A percentile compares a stretch with the other conserved stretches of the same genome.
These are phyloP conservation scores for Trametes meyenii DNA, from an alignment of 768 basidiomycete species.

Conservation along the genomic window DNA sequence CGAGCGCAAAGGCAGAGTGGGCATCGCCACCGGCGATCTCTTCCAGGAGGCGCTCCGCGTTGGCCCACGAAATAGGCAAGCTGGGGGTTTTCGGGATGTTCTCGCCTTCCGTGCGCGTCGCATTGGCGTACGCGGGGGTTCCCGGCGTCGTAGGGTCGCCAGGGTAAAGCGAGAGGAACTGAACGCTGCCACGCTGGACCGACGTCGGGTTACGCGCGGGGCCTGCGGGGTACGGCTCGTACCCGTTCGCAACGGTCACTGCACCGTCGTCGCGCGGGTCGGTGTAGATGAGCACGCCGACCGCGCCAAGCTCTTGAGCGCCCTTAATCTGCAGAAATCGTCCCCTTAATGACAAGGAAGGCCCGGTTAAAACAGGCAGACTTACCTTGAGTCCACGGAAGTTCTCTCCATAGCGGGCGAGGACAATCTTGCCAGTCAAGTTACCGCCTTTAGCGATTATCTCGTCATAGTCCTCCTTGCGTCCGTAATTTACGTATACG, in stretches of 20 bases:
- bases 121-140: conserved; percentile 81
- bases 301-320: conserved; percentile 82
- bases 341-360: neutral
- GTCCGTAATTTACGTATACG: conserved; percentile 82
- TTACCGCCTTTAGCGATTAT: conserved; percentile 68
- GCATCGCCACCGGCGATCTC: conserved; percentile 47
- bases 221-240: conserved; percentile 76
- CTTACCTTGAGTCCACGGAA: conserved; percentile 88
- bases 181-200: conserved; percentile 88
- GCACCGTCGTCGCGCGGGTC: conserved; percentile 87
- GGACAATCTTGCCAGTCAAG: conserved; percentile 75
- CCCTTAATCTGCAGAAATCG: conserved; percentile 59
- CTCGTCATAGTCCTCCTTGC: conserved; percentile 70
- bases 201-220: conserved; percentile 86
- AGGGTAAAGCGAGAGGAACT: conserved; percentile 59
- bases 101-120: conserved; percentile 59
- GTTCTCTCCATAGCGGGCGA: conserved; percentile 75
- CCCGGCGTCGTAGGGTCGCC: conserved; percentile 88
- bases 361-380: neutral
- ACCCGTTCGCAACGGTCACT: conserved; percentile 77
- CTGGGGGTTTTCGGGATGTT: conserved; percentile 81
- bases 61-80: conserved; percentile 85
- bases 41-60: conserved; percentile 63
- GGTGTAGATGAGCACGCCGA: conserved; percentile 78
- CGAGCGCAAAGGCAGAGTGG: conserved; percentile 46